Evolutionary conservation across 176 grass and related monocot genomes (phyloP), one percentile per base, ranked within the genome.

Genomic region (Chrysopogon serrulatus): DNA sequence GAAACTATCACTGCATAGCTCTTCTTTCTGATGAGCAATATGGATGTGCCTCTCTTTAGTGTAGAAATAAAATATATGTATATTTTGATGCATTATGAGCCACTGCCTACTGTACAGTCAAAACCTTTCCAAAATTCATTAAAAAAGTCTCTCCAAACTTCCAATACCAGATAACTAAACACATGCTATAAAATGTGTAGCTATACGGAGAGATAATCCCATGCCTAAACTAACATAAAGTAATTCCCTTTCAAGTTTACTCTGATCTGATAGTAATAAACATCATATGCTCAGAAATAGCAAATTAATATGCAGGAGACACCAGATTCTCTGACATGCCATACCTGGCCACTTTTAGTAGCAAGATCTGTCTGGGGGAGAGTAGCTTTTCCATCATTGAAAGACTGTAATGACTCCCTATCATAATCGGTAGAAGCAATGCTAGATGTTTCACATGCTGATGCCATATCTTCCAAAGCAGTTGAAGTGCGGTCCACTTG

Each of bases 351-450:
- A 79, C 47, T 65, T 83, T 44, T 78, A 76, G 66, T 71, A 82
- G 74, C 56, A 78, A 37, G 28, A 68, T 89, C 56, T 67, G 53
- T 43, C 24, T 2, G 10, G 5, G 37, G 13, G 3, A 54, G 69
- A 66, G 75, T 66, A 17, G 31, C 27, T 75, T 79, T 78, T 82
- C 88, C 95, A 79, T 92, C 82, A 32, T 82, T 91, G 45, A 63
- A 76, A 59, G 88, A 95, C 24, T 79, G 73, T 36, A 79, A 31
- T 4, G 84, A 74, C 54, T 90, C 89, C 79, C 67, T 82, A 64
- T 95, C 89, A 88, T 45, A 84, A 68, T 89, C 87, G 69, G 85
- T 79, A 57, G 86, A 85, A 79, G 81, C 59, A 79, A 84, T 65
- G 68, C 79, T 86, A 78, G 84, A 82, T 78, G 90, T 87, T 76